These are phyloP conservation scores for Ceratobasidium sp. DNA, from an alignment of 1,284 basidiomycete genomes.

Conservation along the genomic window DNA sequence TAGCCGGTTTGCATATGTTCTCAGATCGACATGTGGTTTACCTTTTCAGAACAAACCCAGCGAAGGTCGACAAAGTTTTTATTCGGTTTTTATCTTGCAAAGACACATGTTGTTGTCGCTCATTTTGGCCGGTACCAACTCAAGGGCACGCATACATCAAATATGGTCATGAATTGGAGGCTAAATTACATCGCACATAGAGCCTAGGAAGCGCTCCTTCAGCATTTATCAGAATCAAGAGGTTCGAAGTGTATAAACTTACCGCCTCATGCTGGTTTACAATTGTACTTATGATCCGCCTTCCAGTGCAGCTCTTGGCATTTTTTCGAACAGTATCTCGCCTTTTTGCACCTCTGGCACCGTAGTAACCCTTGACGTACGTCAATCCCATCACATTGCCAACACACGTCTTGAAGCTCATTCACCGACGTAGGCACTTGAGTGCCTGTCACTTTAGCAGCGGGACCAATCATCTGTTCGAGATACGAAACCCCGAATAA, in stretches of 20 bases:
- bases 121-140: not conserved
- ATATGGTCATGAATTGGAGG: not conserved
- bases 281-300: conserved; percentile 29
- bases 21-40: no score
- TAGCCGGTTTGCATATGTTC: no score
- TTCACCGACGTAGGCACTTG: not conserved
- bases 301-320: no score
- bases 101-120: no score
- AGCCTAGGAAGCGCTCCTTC: not conserved
- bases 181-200: not conserved
- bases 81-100: no score
- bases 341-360: conserved; percentile 41
- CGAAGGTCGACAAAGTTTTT: no score
- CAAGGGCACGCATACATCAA: not conserved
- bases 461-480: conserved; percentile 12
- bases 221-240: not conserved
- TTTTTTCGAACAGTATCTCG: conserved; percentile 19
- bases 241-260: not conserved
- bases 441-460: conserved; percentile 2
- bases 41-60: no score
- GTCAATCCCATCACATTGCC: conserved; percentile 13
- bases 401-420: conserved; percentile 31
- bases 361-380: not conserved
- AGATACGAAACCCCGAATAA: conserved; percentile 32
- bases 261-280: conserved; percentile 16